Evolutionary conservation across 805 yeast species (phyloP).

Genomic region (Diddensiella caesifluorescens): DNA sequence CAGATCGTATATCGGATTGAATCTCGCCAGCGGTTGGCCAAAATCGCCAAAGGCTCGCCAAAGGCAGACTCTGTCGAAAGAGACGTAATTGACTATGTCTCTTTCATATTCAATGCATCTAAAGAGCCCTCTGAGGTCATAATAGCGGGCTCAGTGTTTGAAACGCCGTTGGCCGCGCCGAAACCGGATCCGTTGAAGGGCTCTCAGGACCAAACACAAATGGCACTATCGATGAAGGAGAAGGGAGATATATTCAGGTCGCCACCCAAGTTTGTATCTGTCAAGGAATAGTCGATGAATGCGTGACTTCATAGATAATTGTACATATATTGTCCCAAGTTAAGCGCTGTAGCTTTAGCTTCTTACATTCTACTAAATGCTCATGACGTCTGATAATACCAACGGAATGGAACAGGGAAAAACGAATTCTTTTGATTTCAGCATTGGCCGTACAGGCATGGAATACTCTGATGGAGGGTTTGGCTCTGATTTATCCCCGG

Average conservation of each 20-base stretch:
- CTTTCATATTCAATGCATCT: constrained; percentile 54
- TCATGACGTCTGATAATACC: no score
- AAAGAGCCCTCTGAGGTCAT: constrained; percentile 48
- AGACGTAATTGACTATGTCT: constrained; percentile 55
- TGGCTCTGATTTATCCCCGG: no score
- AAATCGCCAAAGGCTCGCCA: constrained; percentile 41
- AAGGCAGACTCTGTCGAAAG: constrained; percentile 45
- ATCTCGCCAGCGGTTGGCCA: constrained; percentile 54
- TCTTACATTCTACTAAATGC: no score
- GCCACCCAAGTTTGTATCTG: constrained; percentile 7
- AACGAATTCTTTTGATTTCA: no score
- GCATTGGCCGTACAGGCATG: no score
- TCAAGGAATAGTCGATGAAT: background rate
- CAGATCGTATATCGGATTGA: constrained; percentile 60
- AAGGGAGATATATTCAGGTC: constrained; percentile 36
- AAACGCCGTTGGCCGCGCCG: constrained; percentile 36
- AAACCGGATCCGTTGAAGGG: constrained; percentile 31
- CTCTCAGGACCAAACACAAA: constrained; percentile 19
- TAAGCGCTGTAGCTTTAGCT: no score
- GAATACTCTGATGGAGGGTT: no score
- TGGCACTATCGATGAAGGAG: constrained; percentile 32
- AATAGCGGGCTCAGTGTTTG: constrained; percentile 65
- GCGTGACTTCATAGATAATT: no score
- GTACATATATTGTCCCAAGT: no score
- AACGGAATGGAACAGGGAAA: no score